Base-by-base conservation (phyloP, 345 rosid species). In the Brassica juncea region DNA sequence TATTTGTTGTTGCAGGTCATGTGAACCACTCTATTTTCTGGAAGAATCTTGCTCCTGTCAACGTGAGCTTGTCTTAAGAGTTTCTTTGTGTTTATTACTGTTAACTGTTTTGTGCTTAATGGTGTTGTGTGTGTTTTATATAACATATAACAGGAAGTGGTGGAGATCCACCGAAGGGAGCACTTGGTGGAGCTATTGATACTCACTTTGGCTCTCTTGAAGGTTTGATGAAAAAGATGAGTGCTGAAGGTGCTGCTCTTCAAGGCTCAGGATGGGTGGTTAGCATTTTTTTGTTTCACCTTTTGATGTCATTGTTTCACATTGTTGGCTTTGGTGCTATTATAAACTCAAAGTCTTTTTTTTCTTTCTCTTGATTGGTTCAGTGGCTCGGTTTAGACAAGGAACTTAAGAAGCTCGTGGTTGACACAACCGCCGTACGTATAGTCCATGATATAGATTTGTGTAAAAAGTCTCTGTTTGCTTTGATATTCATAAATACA, bases 211-310 rank as follows among this genome's bases (percentile, higher is more conserved):
- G 99, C 32, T 93, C 94, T 63, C 44, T 93, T 23, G 94, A 95
- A 60, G 84, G 86, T 66, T 79, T 95, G 84, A 82, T 91, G 15
- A 84, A 88, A 32, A 95, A 91, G 82, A 93, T 93, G 87, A 93
- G 37, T 73, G 80, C 93, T 21, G 97, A 95, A 80, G 98, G 98
- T 83, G 97, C 97, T 81, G 94, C 96, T 73, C 11, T 95, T n/a
- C 99, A 95, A 85, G 99, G 99, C 66, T 95, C 98, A 6, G 99
- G 99, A 81, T 95, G 99, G 99, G 97, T 95, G 97, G 98, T 93
- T 74, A 75, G 96, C 77, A 61, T 1, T 80, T 77, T 39, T 79
- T 42, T 30, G 11, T 27, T 66, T 65, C 35, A 34, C 15, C 34
- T 52, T 12, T 19, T 10, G 3, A 11, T 42, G 9, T 67, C 66